Conservation (phyloP, 805 yeast genomes). For the Nadsonia fulvescens region DNA sequence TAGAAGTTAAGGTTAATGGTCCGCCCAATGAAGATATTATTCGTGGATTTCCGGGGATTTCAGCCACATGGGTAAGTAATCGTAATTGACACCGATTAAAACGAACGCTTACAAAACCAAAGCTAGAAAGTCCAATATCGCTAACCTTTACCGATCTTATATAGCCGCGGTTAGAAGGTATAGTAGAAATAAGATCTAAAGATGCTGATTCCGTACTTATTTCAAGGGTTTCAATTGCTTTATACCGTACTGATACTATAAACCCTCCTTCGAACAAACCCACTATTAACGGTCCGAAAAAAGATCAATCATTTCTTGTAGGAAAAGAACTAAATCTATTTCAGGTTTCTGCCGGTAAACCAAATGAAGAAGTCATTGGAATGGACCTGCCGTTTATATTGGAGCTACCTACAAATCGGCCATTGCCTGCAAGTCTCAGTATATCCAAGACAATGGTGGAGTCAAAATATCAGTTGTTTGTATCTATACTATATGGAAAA, state of each 20-base stretch:
- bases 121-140: constrained; percentile 1
- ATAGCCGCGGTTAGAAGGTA: constrained; percentile 22
- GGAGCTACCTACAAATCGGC: constrained; percentile 16
- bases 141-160: neutral
- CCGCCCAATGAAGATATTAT: constrained; percentile 23
- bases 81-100: neutral
- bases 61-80: constrained; percentile 19
- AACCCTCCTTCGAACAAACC: constrained; percentile 19
- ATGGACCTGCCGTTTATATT: constrained; percentile 23
- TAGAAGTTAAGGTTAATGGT: constrained; percentile 17
- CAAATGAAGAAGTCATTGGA: constrained; percentile 13
- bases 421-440: constrained; percentile 20
- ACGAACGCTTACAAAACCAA: too few relatives aligned
- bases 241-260: constrained; percentile 22
- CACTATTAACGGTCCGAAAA: constrained; percentile 14
- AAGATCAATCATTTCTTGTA: constrained; percentile 20
- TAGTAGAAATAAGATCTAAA: constrained; percentile 20
- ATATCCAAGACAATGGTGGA: constrained; percentile 16
- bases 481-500: constrained; percentile 14
- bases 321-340: constrained; percentile 17
- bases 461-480: constrained; percentile 19
- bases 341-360: constrained; percentile 10
- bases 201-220: constrained; percentile 14
- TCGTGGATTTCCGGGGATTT: constrained; percentile 25
- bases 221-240: constrained; percentile 17